phyloP scores from a whole-genome alignment of 805 yeast genomes.

The Wickerhamomyces bovis region DNA sequence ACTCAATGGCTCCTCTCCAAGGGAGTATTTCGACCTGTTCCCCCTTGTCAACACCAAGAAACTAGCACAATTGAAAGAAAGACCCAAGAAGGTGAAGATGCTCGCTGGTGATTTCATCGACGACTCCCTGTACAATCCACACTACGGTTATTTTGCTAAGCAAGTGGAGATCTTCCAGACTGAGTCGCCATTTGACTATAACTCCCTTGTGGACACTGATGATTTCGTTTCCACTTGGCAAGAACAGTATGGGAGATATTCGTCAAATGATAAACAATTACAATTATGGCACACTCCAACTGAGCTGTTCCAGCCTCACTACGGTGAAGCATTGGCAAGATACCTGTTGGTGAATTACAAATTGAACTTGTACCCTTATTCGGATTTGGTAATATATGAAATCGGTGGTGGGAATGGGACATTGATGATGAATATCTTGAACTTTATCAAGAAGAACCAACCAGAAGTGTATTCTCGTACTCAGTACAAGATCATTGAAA shows the following conservation, averaged over 20 bases:
- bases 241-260: constrained; percentile 47
- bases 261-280: constrained; percentile 29
- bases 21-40: constrained; percentile 16
- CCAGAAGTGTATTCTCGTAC: constrained; percentile 72
- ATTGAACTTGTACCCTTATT: constrained; percentile 59
- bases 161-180: constrained; percentile 75
- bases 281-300: constrained; percentile 92
- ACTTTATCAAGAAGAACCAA: constrained; percentile 52
- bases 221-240: constrained; percentile 69
- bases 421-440: constrained; percentile 67
- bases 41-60: constrained; percentile 13
- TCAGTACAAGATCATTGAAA: constrained; percentile 36
- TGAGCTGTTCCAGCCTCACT: constrained; percentile 75
- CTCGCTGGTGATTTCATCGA: constrained; percentile 76
- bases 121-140: constrained; percentile 75
- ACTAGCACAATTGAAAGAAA: constrained; percentile 24
- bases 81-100: constrained; percentile 67
- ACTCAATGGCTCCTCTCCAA: constrained; percentile 10
- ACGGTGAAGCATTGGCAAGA: constrained; percentile 82
- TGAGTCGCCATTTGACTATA: constrained; percentile 57
- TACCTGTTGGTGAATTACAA: constrained; percentile 69
- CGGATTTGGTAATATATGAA: constrained; percentile 73
- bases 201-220: constrained; percentile 52
- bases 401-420: constrained; percentile 92
- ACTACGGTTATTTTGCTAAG: constrained; percentile 75